Evolutionary conservation across 2,329 filamentous ascomycete genomes (phyloP).

Genomic region (Proliferodiscus dingleyae): DNA sequence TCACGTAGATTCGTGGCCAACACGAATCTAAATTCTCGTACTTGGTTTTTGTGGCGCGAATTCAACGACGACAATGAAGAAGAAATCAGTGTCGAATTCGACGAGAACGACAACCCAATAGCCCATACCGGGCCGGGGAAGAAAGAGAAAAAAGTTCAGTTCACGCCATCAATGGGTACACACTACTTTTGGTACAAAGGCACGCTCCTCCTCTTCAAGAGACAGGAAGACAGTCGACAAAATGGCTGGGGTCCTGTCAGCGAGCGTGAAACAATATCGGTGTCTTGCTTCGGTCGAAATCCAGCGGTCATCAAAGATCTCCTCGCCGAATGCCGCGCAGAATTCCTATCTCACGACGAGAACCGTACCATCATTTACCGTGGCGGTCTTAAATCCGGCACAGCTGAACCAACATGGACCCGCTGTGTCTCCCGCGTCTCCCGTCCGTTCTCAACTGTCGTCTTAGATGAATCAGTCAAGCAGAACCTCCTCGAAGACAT

Average conservation of each 20-base stretch:
- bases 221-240: slow-evolving; percentile 44
- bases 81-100: slow-evolving; percentile 23
- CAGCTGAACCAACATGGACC: slow-evolving; percentile 50
- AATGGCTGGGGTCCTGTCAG: slow-evolving; percentile 37
- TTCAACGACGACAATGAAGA: slow-evolving; percentile 42
- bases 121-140: slow-evolving; percentile 34
- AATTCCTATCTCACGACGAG: slow-evolving; percentile 53
- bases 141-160: slow-evolving; percentile 39
- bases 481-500: slow-evolving; percentile 55
- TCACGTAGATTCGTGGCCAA: slow-evolving; percentile 62
- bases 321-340: slow-evolving; percentile 51
- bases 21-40: slow-evolving; percentile 52
- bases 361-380: slow-evolving; percentile 63
- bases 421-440: slow-evolving; percentile 55
- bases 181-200: slow-evolving; percentile 66
- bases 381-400: slow-evolving; percentile 40
- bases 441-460: slow-evolving; percentile 61
- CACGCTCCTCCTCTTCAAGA: slow-evolving; percentile 52
- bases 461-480: slow-evolving; percentile 58
- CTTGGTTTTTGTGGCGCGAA: slow-evolving; percentile 42
- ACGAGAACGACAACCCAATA: slow-evolving; percentile 23
- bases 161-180: slow-evolving; percentile 62
- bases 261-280: slow-evolving; percentile 53
- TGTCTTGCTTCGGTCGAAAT: slow-evolving; percentile 58
- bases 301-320: slow-evolving; percentile 58